Evolutionary conservation across 1,139 yeast species (phyloP).

Genomic region (Pichia inconspicua): DNA sequence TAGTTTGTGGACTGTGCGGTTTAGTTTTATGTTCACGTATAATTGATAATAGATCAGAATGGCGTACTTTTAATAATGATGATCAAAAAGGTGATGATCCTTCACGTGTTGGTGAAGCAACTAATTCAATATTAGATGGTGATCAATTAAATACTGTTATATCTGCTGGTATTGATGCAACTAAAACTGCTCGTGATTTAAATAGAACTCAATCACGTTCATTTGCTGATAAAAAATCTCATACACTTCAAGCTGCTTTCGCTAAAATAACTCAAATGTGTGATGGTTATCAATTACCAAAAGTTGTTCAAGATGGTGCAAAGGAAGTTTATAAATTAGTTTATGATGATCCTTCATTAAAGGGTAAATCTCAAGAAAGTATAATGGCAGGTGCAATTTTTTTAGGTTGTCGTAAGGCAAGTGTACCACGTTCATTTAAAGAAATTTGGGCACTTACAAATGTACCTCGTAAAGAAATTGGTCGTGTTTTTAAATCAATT

Average conservation of each 20-base stretch:
- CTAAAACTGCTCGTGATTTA: constrained; percentile 74
- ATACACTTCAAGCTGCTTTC: constrained; percentile 82
- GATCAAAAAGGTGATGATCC: constrained; percentile 99
- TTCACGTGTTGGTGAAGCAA: constrained; percentile 98
- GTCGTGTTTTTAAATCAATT: constrained; percentile 78
- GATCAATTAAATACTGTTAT: constrained; percentile 91
- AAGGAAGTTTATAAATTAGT: constrained; percentile 92
- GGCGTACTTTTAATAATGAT: constrained; percentile 97
- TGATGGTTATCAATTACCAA: constrained; percentile 91
- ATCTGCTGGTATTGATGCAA: constrained; percentile 73
- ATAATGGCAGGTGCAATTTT: constrained; percentile 96
- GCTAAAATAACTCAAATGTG: constrained; percentile 92
- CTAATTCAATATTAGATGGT: constrained; percentile 88
- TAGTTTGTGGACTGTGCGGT: constrained; percentile 96
- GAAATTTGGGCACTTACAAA: constrained; percentile 94
- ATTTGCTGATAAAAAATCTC: constrained; percentile 79
- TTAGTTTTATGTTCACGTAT: constrained; percentile 85
- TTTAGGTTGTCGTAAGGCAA: constrained; percentile 90
- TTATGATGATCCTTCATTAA: constrained; percentile 75
- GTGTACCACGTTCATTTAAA: constrained; percentile 89
- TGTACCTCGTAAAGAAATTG: constrained; percentile 91
- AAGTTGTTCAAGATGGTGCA: constrained; percentile 94
- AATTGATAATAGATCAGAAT: constrained; percentile 93
- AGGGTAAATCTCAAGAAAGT: constrained; percentile 89
- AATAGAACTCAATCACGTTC: constrained; percentile 84